Conservation (phyloP, 768 basidiomycete species). For the Pulveroboletus ravenelii region DNA sequence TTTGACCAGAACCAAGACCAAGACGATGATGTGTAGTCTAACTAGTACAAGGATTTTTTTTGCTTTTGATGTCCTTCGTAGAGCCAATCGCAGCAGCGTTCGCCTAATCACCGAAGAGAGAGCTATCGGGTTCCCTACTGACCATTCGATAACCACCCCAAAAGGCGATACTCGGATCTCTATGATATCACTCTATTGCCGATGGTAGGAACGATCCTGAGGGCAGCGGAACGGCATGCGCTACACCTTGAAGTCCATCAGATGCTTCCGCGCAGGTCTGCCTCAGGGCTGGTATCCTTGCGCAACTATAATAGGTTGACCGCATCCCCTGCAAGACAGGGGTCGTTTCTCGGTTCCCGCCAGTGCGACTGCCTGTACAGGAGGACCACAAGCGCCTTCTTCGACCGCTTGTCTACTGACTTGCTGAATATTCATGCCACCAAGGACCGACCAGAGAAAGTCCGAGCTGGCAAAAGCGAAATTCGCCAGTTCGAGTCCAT, state of each 20-base stretch:
- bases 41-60: neutral
- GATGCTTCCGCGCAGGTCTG: neutral
- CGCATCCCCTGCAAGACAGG: neutral
- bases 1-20: conserved; percentile 28
- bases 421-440: conserved; percentile 4
- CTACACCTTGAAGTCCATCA: neutral
- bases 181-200: neutral
- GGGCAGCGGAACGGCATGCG: neutral
- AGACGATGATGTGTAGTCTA: conserved; percentile 6
- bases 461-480: neutral
- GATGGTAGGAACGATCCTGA: neutral
- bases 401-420: neutral
- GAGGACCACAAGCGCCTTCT: neutral
- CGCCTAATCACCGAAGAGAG: neutral
- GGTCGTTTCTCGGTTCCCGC: neutral
- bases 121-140: neutral
- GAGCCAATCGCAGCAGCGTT: neutral
- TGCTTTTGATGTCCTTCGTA: conserved; percentile 3
- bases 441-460: neutral
- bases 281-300: neutral
- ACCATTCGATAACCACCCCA: neutral
- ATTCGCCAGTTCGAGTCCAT: neutral
- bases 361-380: neutral
- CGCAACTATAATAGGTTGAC: neutral
- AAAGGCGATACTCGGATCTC: neutral